Evolutionary conservation across 2,329 filamentous ascomycete genomes (phyloP).

Genomic region (Talaromyces sp.): DNA sequence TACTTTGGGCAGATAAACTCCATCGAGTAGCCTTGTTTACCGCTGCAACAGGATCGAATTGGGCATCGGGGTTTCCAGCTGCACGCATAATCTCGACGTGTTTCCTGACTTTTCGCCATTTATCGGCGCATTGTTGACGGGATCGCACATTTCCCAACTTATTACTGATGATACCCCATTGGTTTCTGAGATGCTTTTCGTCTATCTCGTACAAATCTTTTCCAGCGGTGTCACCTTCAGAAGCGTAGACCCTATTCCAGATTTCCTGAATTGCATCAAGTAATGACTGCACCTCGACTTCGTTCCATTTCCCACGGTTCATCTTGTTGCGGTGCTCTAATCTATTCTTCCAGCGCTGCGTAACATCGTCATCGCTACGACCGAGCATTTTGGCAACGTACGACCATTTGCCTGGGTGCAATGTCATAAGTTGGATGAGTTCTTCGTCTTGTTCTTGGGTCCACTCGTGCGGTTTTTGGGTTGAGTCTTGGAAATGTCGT

Average conservation of each 20-base stretch:
- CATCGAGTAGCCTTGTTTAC: slow-evolving; percentile 5
- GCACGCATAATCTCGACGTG: slow-evolving; percentile 24
- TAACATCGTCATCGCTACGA: slow-evolving; percentile 45
- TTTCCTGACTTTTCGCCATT: slow-evolving; percentile 39
- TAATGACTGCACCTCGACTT: slow-evolving; percentile 36
- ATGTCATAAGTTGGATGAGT: slow-evolving; percentile 33
- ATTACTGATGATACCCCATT: slow-evolving; percentile 38
- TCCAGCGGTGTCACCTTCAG: slow-evolving; percentile 22
- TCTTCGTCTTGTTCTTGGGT: slow-evolving; percentile 45
- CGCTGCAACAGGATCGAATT: slow-evolving; percentile 23
- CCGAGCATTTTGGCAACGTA: slow-evolving; percentile 42
- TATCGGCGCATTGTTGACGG: slow-evolving; percentile 45
- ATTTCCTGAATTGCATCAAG: slow-evolving; percentile 29
- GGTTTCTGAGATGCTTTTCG: slow-evolving; percentile 33
- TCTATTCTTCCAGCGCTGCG: slow-evolving; percentile 47
- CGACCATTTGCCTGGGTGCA: slow-evolving; percentile 39
- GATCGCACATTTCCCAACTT: slow-evolving; percentile 34
- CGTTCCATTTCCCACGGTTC: slow-evolving; percentile 40
- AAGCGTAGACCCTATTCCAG: slow-evolving; percentile 22
- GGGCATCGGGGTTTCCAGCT: slow-evolving; percentile 27
- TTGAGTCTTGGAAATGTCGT: slow-evolving; percentile 44
- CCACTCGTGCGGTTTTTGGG: slow-evolving; percentile 43
- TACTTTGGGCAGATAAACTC: slow-evolving; percentile 10
- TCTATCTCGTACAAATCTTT: slow-evolving; percentile 42
- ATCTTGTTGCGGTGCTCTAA: slow-evolving; percentile 41